Conservation (phyloP, 495 filamentous ascomycete genomes). For the Gamarada debralockiae region DNA sequence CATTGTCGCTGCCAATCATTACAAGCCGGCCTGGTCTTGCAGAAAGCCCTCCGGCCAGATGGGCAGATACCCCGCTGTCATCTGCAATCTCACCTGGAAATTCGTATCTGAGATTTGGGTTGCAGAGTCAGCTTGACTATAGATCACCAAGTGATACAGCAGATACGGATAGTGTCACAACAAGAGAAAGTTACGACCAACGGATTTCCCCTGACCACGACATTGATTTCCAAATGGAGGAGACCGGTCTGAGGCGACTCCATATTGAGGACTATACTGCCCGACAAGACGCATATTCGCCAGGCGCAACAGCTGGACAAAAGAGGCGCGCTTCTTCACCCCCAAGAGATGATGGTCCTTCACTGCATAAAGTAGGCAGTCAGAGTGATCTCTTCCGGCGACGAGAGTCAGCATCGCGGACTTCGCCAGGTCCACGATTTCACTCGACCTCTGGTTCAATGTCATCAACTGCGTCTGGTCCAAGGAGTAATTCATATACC, state of each 20-base stretch:
- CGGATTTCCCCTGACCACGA: slow-evolving; percentile 47
- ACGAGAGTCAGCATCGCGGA: slow-evolving; percentile 56
- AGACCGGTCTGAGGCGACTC: slow-evolving; percentile 54
- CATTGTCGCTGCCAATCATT: slow-evolving; percentile 46
- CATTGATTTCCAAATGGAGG: slow-evolving; percentile 64
- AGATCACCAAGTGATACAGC: slow-evolving; percentile 44
- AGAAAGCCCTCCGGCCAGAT: slow-evolving; percentile 39
- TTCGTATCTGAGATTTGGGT: slow-evolving; percentile 16
- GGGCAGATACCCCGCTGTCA: slow-evolving; percentile 38
- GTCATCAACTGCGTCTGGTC: slow-evolving; percentile 67
- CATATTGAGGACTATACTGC: slow-evolving; percentile 54
- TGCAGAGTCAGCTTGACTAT: slow-evolving; percentile 39
- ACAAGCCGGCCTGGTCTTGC: slow-evolving; percentile 29
- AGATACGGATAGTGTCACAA: slow-evolving; percentile 36
- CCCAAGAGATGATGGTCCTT: slow-evolving; percentile 62
- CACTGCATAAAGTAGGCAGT: slow-evolving; percentile 50
- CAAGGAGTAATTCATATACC: slow-evolving; percentile 71
- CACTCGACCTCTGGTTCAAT: slow-evolving; percentile 62
- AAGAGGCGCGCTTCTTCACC: slow-evolving; percentile 84
- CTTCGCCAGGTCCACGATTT: slow-evolving; percentile 55
- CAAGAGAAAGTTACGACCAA: slow-evolving; percentile 55
- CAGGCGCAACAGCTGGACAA: slow-evolving; percentile 47
- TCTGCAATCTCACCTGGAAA: slow-evolving; percentile 48
- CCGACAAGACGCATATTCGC: slow-evolving; percentile 39
- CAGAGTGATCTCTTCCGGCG: slow-evolving; percentile 65